Conservation (phyloP, 73 alveolate genomes). For the Paramecium sonneborni region DNA sequence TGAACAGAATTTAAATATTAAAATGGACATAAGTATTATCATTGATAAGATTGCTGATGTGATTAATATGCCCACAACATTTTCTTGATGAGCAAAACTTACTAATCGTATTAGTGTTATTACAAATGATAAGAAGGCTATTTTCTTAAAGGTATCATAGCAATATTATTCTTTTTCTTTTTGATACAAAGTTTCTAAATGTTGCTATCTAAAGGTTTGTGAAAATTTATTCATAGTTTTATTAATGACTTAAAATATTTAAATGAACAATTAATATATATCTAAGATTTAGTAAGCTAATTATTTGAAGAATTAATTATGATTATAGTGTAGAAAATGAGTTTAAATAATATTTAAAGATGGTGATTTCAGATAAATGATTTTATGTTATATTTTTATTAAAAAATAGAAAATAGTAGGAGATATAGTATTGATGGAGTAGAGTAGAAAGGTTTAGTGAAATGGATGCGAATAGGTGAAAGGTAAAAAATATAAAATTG, state of each 20-base stretch:
- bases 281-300: neutral
- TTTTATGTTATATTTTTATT: no score
- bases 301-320: neutral
- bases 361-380: neutral
- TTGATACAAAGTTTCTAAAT: neutral
- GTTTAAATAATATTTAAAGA: neutral
- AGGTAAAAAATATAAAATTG: neutral
- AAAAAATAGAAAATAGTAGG: no score
- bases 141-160: neutral
- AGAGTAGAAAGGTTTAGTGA: no score
- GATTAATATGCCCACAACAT: neutral
- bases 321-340: neutral
- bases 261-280: neutral
- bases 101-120: neutral
- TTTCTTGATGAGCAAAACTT: neutral
- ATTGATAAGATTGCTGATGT: neutral
- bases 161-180: neutral
- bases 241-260: neutral
- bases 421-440: no score
- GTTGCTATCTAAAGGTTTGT: neutral
- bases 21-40: neutral
- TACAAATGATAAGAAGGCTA: neutral
- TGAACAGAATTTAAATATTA: neutral
- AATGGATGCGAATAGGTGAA: no score
- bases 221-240: slow-evolving; percentile 34